phyloP scores from a whole-genome alignment of 225 moss, liverwort and hornwort genomes.

The Takakia lepidozioides region DNA sequence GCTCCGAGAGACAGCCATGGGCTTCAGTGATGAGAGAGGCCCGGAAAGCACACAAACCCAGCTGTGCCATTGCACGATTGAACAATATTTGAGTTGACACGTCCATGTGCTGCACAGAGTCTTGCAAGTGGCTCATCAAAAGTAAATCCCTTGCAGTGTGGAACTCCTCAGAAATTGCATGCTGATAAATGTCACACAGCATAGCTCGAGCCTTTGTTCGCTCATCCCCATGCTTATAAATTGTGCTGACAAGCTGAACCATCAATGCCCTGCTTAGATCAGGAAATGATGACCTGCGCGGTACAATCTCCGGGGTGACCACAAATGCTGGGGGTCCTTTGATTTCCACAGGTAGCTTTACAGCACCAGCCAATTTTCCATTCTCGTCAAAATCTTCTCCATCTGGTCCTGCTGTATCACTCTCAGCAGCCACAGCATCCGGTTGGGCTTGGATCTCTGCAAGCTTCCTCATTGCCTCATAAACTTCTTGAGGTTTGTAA shows the following conservation, averaged over 20 bases:
- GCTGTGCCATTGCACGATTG: constrained; percentile 92
- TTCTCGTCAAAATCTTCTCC: constrained; percentile 60
- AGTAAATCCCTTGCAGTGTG: constrained; percentile 76
- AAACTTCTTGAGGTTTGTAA: constrained; percentile 96
- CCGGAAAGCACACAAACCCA: constrained; percentile 88
- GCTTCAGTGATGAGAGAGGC: constrained; percentile 74
- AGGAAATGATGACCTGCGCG: constrained; percentile 76
- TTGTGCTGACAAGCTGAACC: constrained; percentile 83
- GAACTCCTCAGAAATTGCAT: constrained; percentile 86
- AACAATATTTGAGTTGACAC: constrained; percentile 94
- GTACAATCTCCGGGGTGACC: constrained; percentile 56
- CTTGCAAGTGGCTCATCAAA: constrained; percentile 96
- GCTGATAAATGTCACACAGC: constrained; percentile 97
- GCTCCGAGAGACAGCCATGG: constrained; percentile 80
- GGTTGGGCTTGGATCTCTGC: constrained; percentile 66
- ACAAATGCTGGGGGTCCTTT: constrained; percentile 80
- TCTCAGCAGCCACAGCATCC: constrained; percentile 24
- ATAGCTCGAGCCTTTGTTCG: constrained; percentile 95
- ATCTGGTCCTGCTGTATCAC: constrained; percentile 25
- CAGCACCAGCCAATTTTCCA: constrained; percentile 38
- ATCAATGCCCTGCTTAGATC: constrained; percentile 62
- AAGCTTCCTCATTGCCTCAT: constrained; percentile 91
- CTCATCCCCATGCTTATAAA: constrained; percentile 91
- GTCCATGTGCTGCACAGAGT: constrained; percentile 95
- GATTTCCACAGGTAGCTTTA: constrained; percentile 45